Evolutionary conservation across 1,284 basidiomycete genomes (phyloP).

Genomic region (Kwoniella shivajii): DNA sequence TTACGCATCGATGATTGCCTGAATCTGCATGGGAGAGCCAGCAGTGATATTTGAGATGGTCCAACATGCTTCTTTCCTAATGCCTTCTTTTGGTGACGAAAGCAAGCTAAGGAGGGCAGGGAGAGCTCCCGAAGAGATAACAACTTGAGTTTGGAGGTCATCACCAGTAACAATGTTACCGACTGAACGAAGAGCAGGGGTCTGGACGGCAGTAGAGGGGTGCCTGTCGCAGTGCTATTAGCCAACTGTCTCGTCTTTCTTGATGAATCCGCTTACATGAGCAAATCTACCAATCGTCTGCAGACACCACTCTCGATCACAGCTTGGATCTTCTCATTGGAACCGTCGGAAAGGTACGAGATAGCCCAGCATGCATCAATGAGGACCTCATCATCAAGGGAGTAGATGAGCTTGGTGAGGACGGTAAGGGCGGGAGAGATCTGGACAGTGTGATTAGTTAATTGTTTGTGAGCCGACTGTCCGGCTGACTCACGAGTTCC

Average conservation of each 20-base stretch:
- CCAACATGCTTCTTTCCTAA: slow-evolving; percentile 94
- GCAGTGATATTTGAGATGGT: slow-evolving; percentile 99
- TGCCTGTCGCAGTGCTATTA: slow-evolving; percentile 57
- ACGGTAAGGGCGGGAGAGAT: slow-evolving; percentile 95
- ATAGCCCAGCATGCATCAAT: slow-evolving; percentile 99
- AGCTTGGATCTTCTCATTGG: slow-evolving; percentile 99
- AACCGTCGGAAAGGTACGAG: slow-evolving; percentile 98
- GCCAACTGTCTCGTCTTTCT: too few relatives aligned
- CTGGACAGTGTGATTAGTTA: slow-evolving; percentile 58
- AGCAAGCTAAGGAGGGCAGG: slow-evolving; percentile 88
- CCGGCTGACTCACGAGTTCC: slow-evolving; percentile 68
- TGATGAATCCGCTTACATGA: slow-evolving; percentile 70
- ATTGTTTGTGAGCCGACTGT: background rate
- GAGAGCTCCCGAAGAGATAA: slow-evolving; percentile 94
- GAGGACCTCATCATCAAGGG: slow-evolving; percentile 96
- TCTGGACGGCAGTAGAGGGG: slow-evolving; percentile 96
- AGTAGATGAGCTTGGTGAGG: slow-evolving; percentile 97
- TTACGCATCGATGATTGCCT: slow-evolving; percentile 66
- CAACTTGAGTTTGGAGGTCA: slow-evolving; percentile 97
- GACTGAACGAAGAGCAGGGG: slow-evolving; percentile 93
- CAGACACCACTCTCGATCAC: slow-evolving; percentile 99
- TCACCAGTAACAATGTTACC: slow-evolving; percentile 99
- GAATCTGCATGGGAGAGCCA: slow-evolving; percentile 94
- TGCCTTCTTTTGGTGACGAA: slow-evolving; percentile 93
- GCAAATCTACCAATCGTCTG: slow-evolving; percentile 92